A percentile compares a stretch with the other conserved stretches of the same genome.
Evolutionary conservation across 129 eudicot genomes (phyloP).

Genomic region (Rutidosis leptorrhynchoides): DNA sequence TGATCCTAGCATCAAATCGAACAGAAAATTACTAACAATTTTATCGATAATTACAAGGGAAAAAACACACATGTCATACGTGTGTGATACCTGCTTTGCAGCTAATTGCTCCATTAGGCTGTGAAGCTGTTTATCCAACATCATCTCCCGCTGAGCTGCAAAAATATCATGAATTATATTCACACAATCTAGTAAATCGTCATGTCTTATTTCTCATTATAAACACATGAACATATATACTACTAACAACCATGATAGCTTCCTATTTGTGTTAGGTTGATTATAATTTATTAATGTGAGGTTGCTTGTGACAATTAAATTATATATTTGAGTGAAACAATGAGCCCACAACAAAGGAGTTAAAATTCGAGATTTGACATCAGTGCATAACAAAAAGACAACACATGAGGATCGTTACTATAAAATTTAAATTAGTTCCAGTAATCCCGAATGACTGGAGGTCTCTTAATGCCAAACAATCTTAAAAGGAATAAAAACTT

Average conservation of each 20-base stretch:
- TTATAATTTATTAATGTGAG: background rate
- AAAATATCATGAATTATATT: background rate
- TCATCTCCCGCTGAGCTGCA: conserved; percentile 88
- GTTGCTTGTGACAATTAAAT: background rate
- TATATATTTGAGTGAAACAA: background rate
- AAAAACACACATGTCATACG: background rate
- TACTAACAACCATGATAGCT: background rate
- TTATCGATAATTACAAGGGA: background rate
- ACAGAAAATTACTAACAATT: background rate
- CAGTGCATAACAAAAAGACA: background rate
- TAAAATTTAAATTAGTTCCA: background rate
- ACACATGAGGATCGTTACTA: background rate
- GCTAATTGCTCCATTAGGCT: conserved; percentile 85
- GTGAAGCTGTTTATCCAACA: conserved; percentile 87
- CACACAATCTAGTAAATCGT: background rate
- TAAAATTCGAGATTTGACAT: background rate
- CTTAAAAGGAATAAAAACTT: background rate
- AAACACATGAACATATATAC: background rate
- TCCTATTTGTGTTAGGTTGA: background rate
- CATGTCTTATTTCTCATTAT: conserved; percentile 6
- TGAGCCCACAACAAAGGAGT: background rate
- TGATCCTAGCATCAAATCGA: conserved; percentile 51
- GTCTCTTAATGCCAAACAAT: background rate
- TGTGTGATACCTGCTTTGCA: conserved; percentile 64
- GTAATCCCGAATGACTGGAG: background rate